Conservation (phyloP, 441 rosid genomes). For the Arabidopsis lyrata region DNA sequence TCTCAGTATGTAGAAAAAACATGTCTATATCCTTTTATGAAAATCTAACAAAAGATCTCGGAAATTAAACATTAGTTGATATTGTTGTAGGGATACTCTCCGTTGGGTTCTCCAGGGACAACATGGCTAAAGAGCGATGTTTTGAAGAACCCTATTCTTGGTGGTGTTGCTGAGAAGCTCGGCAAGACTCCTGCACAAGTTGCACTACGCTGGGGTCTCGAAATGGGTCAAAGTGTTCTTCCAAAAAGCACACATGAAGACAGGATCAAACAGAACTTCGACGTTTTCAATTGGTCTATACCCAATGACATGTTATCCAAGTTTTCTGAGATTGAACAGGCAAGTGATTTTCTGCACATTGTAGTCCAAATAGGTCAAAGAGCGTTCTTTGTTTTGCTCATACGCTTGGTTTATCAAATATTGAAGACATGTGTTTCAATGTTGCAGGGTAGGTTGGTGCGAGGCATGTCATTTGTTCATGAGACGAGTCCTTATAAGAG, state of each 20-base stretch:
- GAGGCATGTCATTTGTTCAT: constrained; percentile 62
- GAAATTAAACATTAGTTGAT: not conserved
- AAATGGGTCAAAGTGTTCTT: constrained; percentile 80
- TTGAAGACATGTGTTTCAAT: constrained; percentile 25
- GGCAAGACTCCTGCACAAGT: constrained; percentile 79
- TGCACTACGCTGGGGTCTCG: constrained; percentile 79
- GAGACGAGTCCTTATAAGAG: constrained; percentile 67
- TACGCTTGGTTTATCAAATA: not conserved
- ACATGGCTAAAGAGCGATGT: constrained; percentile 66
- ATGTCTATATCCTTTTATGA: not conserved
- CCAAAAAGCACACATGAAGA: constrained; percentile 72
- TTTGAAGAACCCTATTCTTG: constrained; percentile 61
- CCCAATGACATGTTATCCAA: constrained; percentile 66
- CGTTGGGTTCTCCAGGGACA: constrained; percentile 77
- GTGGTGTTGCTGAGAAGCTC: constrained; percentile 60
- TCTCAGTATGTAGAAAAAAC: constrained; percentile 60
- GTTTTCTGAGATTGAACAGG: constrained; percentile 81
- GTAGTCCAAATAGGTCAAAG: constrained; percentile 4
- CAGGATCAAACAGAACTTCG: constrained; percentile 75
- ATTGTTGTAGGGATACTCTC: constrained; percentile 65
- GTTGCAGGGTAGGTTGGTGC: constrained; percentile 66
- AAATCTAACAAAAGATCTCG: not conserved
- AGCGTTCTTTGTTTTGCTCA: not conserved
- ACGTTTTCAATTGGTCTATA: constrained; percentile 71
- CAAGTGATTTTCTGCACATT: constrained; percentile 26